Evolutionary conservation across 2,329 filamentous ascomycete species (phyloP).

Genomic region (Orbilia ellipsospora): DNA sequence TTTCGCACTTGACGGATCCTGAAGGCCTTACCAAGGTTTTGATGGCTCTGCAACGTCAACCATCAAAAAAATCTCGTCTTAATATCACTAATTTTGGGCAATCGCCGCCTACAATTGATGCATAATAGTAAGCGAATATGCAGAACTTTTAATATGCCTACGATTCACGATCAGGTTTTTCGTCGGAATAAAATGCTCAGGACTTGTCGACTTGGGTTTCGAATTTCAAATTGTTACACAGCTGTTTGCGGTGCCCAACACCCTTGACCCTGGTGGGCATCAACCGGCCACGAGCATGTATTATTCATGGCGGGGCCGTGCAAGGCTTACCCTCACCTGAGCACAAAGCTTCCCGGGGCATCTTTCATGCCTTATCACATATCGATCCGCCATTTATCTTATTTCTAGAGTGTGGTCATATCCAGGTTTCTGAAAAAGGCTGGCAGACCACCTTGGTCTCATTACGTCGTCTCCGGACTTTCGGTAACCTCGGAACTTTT

Average conservation of each 20-base stretch:
- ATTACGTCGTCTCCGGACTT: constrained; percentile 53
- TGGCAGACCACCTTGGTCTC: constrained; percentile 22
- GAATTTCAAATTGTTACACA: constrained; percentile 55
- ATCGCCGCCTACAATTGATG: constrained; percentile 32
- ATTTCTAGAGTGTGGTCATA: constrained; percentile 33
- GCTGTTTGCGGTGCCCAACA: constrained; percentile 18
- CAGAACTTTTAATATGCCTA: constrained; percentile 15
- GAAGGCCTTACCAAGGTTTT: no score
- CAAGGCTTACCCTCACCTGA: constrained; percentile 37
- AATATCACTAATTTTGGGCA: constrained; percentile 46
- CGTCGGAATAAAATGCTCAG: no score
- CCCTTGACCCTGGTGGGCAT: constrained; percentile 37
- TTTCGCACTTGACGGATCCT: no score
- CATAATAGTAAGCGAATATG: constrained; percentile 52
- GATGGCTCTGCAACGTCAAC: no score
- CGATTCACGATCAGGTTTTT: no score
- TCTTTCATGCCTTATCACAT: constrained; percentile 26
- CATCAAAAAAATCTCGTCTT: constrained; percentile 3
- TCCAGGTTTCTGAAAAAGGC: constrained; percentile 13
- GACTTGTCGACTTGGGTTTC: neutral
- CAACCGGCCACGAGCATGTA: constrained; percentile 34
- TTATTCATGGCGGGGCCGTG: constrained; percentile 40
- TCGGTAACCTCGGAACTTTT: constrained; percentile 52
- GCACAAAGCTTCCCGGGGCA: constrained; percentile 16
- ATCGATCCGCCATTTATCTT: constrained; percentile 13